These are phyloP conservation scores for Diaporthe ampelina DNA, from an alignment of 2,329 filamentous ascomycete genomes.

Conservation along the genomic window DNA sequence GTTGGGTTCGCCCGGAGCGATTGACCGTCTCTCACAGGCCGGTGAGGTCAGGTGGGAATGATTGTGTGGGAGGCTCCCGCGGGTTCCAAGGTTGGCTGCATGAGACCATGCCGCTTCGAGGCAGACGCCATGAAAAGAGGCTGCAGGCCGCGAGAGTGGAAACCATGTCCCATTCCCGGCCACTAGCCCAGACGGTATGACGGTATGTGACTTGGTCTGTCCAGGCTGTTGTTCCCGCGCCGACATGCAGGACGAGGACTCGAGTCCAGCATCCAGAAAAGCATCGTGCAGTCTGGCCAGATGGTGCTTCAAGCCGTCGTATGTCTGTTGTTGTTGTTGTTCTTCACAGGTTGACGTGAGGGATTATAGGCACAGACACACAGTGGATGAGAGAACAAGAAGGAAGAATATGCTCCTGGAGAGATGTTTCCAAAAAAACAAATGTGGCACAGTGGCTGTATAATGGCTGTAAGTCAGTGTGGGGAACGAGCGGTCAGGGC, in stretches of 20 bases:
- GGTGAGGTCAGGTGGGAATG: constrained; percentile 16
- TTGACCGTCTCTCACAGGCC: constrained; percentile 24
- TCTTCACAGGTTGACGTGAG: too few species aligned
- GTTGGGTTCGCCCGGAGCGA: not conserved
- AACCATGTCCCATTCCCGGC: not conserved
- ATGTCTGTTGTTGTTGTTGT: not conserved
- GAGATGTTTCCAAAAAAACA: constrained; percentile 10
- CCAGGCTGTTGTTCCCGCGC: not conserved
- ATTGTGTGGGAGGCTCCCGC: constrained; percentile 20
- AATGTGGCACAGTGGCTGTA: constrained; percentile 1
- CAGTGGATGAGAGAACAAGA: not conserved
- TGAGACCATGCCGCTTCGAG: constrained; percentile 7
- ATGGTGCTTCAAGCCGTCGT: not conserved
- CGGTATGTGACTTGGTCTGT: constrained; percentile 5
- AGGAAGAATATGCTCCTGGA: not conserved
- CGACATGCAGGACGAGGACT: not conserved
- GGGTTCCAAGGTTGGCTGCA: constrained; percentile 18
- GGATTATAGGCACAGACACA: too few species aligned
- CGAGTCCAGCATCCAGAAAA: not conserved
- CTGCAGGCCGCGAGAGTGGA: constrained; percentile 27
- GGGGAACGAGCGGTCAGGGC: constrained; percentile 22
- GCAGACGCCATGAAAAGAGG: constrained; percentile 1
- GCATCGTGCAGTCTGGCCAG: not conserved
- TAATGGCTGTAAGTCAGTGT: constrained; percentile 14
- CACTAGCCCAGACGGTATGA: not conserved